Evolutionary conservation across 129 eudicot genomes (phyloP).

Genomic region (Cynara cardunculus): DNA sequence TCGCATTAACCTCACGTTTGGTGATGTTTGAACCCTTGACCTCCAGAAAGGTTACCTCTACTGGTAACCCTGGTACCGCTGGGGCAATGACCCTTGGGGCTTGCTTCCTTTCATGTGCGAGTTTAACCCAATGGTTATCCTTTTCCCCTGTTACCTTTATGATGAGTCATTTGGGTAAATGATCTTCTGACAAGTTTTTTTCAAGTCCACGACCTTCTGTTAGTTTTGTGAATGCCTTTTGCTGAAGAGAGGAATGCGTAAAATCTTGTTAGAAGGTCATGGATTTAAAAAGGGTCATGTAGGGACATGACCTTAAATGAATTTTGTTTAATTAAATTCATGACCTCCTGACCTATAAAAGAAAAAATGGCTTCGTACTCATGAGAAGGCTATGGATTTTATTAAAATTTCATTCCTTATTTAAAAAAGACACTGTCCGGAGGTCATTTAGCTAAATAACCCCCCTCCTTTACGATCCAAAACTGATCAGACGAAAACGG

Average conservation of each 20-base stretch:
- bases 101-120: background rate
- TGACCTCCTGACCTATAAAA: too few relatives aligned
- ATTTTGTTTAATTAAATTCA: too few relatives aligned
- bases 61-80: background rate
- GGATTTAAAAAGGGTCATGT: too few relatives aligned
- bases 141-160: background rate
- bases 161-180: too few relatives aligned
- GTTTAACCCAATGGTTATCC: too few relatives aligned
- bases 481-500: background rate
- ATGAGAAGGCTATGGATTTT: too few relatives aligned
- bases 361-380: too few relatives aligned
- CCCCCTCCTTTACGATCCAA: background rate
- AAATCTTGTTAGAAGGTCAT: background rate
- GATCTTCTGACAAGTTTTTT: background rate
- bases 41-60: too few relatives aligned
- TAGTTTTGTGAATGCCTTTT: background rate
- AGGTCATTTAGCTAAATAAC: background rate
- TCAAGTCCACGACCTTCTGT: background rate
- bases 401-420: too few relatives aligned
- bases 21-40: background rate
- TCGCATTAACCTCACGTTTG: background rate
- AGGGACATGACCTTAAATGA: too few relatives aligned
- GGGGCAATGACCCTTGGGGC: background rate
- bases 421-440: too few relatives aligned
- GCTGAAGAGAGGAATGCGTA: too few relatives aligned